Base-by-base conservation (phyloP, 805 yeast genomes). In the Candida michaelii region DNA sequence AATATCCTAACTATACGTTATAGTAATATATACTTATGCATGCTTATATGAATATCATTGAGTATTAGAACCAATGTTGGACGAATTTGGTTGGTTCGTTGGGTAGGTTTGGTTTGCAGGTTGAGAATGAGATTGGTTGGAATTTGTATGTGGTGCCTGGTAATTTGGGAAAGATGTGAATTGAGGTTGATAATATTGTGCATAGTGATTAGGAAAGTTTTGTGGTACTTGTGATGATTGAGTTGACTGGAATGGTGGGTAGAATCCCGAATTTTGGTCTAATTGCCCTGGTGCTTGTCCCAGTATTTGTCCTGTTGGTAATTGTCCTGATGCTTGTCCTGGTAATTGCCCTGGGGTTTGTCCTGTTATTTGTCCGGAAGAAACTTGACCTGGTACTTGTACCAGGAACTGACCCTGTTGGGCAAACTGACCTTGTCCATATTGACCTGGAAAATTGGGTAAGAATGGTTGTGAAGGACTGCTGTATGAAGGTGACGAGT, bases 171-270 rank as follows among this genome's bases (percentile, higher is more conserved):
- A 25, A 7, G 29, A 4, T 9, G 29, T 5, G n/a, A n/a, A 17
- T 19, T 27, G 23, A 3, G 5, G 39, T 27, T 36, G 39, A 17
- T 36, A 36, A 17, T 36, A 36, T 17, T 36, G 39, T 4, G 39
- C 31, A 27, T 25, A 36, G 14, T 36, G 31, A 16, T 12, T 17
- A 11, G 38, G 16, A 14, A 35, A 35, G 5, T 4, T 5, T 21
- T 21, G n/a, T 12, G 8, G 36, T 31, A n/a, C 3, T 18, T 13
- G 27, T 33, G 25, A 12, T 15, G 30, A n/a, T 14, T 13, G 30
- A n/a, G 4, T 27, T 18, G 35, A 21, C 19, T 15, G 30, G 4
- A 13, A 18, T 29, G 18, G 35, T 11, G 41, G 35, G 11, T 5
- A 14, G 30, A 32, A 29, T 19, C 27, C 19, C 19, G 21, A 30